A percentile compares a stretch with the other conserved stretches of the same genome.
Evolutionary conservation across 2,329 filamentous ascomycete species (phyloP).

Genomic region (Lachnellula suecica): DNA sequence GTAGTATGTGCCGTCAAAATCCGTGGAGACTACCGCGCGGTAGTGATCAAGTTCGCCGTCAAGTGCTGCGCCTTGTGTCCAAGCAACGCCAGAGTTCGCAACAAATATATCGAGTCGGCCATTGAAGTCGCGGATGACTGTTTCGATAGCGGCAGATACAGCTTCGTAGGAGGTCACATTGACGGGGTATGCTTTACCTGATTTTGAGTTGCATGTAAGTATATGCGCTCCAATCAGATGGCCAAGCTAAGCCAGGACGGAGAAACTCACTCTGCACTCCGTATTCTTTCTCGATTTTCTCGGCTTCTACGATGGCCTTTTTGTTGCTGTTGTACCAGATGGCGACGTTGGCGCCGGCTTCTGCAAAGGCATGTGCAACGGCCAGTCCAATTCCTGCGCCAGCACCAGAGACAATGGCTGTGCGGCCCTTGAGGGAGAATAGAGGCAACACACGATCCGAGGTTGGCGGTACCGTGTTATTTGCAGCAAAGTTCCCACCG

Average conservation of each 20-base stretch:
- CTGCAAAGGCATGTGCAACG: slow-evolving; percentile 43
- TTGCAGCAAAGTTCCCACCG: slow-evolving; percentile 52
- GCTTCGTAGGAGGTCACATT: slow-evolving; percentile 53
- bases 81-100: slow-evolving; percentile 75
- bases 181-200: slow-evolving; percentile 62
- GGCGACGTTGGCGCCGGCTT: slow-evolving; percentile 45
- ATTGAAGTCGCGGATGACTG: slow-evolving; percentile 62
- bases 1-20: slow-evolving; percentile 78
- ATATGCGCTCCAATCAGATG: slow-evolving; percentile 8
- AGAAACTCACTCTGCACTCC: slow-evolving; percentile 61
- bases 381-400: slow-evolving; percentile 45
- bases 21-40: slow-evolving; percentile 65
- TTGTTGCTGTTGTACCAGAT: slow-evolving; percentile 64
- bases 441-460: slow-evolving; percentile 31
- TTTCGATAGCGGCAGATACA: slow-evolving; percentile 40
- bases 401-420: slow-evolving; percentile 50
- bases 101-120: slow-evolving; percentile 76
- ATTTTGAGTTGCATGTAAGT: slow-evolving; percentile 6
- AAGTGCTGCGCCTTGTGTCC: slow-evolving; percentile 67
- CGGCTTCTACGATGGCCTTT: slow-evolving; percentile 59
- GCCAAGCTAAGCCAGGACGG: neutral
- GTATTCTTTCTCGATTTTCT: slow-evolving; percentile 44
- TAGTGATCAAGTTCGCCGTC: slow-evolving; percentile 65
- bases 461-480: slow-evolving; percentile 49
- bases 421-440: slow-evolving; percentile 56